Base-by-base conservation (phyloP, 1,284 basidiomycete genomes). In the Ceratobasidium papillatum region DNA sequence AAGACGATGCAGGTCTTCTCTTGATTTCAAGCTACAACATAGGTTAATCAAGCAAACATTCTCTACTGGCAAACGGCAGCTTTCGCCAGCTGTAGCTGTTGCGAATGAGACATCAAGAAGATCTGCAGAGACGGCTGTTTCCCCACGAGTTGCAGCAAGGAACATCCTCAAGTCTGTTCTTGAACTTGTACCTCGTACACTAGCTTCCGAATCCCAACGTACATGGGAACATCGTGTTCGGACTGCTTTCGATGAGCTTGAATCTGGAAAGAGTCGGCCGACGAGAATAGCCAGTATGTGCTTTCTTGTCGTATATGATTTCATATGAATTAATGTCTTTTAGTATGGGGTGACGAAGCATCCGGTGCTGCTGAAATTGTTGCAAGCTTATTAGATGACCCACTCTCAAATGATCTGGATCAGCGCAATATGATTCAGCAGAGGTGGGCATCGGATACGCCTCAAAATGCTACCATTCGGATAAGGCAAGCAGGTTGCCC, bases 311-410 rank as follows among this genome's bases (percentile, higher is more conserved):
- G 9, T 32, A 8, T 19, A 2, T 14, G 19, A 41, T 62, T 11
- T 22, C 5, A 30, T n/a, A 19, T 51, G 11, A 14, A 52, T 34
- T 52, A 19, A 56, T 8, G 4, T 4, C 34, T 22, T 14, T 19
- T 19, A 73, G 69, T 73, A 45, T 73, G 69, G 69, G 69, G 69
- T 51, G 69, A 73, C n/a, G 69, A 34, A 52, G 14, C 43, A 32
- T 62, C 69, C 30, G 69, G 69, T n/a, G 69, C 69, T 19, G 25
- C 32, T 27, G 69, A 73, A 12, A 49, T 73, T 63, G 58, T 73
- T 19, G 63, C 59, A 27, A 49, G 58, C 19, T 27, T 73, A 27
- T 27, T 73, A 22, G 69, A 73, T 22, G 69, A 73, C 25, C 69
- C 69, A 52, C 69, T 73, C n/a, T 73, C 69, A 27, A 59, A 51